phyloP scores from a whole-genome alignment of 2,329 filamentous ascomycete species.

The Penicillium rolfsii region DNA sequence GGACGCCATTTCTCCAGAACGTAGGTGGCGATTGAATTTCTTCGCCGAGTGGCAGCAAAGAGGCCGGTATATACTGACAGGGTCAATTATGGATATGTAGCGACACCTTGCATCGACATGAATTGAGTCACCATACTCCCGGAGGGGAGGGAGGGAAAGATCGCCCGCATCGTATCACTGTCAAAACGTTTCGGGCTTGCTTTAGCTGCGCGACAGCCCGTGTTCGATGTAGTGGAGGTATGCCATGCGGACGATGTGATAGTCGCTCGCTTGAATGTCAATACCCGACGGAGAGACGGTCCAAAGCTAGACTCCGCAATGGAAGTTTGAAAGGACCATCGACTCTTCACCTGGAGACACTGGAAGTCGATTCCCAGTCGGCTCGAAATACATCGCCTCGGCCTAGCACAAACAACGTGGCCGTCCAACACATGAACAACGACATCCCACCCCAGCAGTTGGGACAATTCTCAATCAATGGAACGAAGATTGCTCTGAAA shows the following conservation, averaged over 20 bases:
- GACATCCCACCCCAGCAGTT: constrained; percentile 10
- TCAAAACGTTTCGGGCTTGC: constrained; percentile 48
- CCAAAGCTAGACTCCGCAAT: constrained; percentile 36
- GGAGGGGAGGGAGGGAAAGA: constrained; percentile 40
- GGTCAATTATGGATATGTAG: constrained; percentile 27
- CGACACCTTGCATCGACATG: constrained; percentile 47
- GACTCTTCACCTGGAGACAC: constrained; percentile 9
- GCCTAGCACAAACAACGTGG: neutral
- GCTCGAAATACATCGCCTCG: constrained; percentile 2
- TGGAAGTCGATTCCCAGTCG: constrained; percentile 14
- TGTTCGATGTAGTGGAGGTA: constrained; percentile 45
- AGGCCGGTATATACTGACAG: neutral
- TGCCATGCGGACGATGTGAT: constrained; percentile 43
- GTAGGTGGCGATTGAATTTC: constrained; percentile 29
- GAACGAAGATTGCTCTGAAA: neutral
- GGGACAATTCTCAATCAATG: constrained; percentile 14
- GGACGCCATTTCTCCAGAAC: constrained; percentile 49
- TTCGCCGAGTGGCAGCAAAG: neutral
- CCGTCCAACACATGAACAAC: neutral
- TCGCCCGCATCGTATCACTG: constrained; percentile 45
- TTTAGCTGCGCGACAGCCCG: constrained; percentile 45
- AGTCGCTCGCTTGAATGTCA: constrained; percentile 43
- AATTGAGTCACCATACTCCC: constrained; percentile 43
- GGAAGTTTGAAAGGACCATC: constrained; percentile 15
- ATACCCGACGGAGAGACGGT: constrained; percentile 46